Conservation (phyloP, 2,329 filamentous ascomycete species). For the Colletotrichum musae region DNA sequence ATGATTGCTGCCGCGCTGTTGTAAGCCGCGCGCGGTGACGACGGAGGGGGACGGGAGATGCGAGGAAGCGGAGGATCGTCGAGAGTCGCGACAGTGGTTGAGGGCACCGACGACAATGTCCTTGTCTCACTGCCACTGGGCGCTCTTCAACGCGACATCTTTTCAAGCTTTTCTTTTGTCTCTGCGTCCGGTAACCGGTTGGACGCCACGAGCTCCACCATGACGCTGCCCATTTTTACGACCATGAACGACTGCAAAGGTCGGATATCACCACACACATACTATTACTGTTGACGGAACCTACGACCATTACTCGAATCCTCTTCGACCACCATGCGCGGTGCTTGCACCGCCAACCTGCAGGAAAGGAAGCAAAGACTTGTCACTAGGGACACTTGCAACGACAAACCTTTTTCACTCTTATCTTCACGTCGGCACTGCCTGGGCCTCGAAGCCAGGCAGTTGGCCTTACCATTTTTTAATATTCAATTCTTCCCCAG, state of each 20-base stretch:
- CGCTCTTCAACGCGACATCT: conserved; percentile 39
- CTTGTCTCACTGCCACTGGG: conserved; percentile 12
- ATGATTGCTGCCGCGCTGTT: conserved; percentile 66
- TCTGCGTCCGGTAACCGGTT: conserved; percentile 10
- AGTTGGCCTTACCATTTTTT: conserved; percentile 15
- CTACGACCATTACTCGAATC: conserved; percentile 31
- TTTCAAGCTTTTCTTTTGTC: conserved; percentile 30
- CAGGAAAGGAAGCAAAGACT: conserved; percentile 38
- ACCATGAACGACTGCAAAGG: conserved; percentile 29
- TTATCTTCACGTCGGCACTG: conserved; percentile 7
- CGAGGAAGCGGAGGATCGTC: background rate
- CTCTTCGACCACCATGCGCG: conserved; percentile 34
- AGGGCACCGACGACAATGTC: too few species aligned
- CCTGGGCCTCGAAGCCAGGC: background rate
- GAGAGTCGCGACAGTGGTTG: conserved; percentile 4
- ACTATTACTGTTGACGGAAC: conserved; percentile 16
- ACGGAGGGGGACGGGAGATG: background rate
- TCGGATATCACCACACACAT: conserved; percentile 14
- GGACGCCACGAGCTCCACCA: conserved; percentile 1
- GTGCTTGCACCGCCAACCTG: conserved; percentile 38
- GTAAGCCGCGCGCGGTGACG: conserved; percentile 53
- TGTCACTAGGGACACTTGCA: conserved; percentile 34
- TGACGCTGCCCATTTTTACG: conserved; percentile 30
- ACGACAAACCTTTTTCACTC: conserved; percentile 30
- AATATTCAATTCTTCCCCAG: conserved; percentile 38